Base-by-base conservation (phyloP, 2,329 filamentous ascomycete species). In the Bipolaris sorokiniana region DNA sequence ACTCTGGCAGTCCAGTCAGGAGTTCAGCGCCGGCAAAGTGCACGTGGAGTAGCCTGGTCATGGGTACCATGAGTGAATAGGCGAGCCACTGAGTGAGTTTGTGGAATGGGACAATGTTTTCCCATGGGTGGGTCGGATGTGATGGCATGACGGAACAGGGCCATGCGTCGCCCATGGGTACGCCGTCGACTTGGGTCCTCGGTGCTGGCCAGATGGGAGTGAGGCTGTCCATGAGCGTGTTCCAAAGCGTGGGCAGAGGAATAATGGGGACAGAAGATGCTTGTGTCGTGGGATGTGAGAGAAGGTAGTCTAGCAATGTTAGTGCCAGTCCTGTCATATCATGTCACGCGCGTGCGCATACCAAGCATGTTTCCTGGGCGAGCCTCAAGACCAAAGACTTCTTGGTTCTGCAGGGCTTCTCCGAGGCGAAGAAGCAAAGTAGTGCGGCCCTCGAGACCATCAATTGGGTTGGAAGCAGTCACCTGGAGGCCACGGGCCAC, bases 281-380 rank as follows among this genome's bases (percentile, higher is more conserved):
- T 72, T 94, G 89, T 5, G 94, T 97, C 2, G 91, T 89, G 1
- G 93, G 91, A 72, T 98, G 95, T 3, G 90, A 90, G 37, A 98
- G 85, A n/a, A 98, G 86, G 73, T 96, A 93, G 76, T 98, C 94
- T 93, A 67, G 31, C 5, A 6, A 23, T 37, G 62, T 66, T 54
- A 69, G 62, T 40, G 18, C 36, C 53, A 5, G 22, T 37, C 18
- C 9, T 31, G 16, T 20, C 16, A n/a, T 15, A 26, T 28, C 18
- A 37, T 10, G 13, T 28, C 13, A 38, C n/a, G 58, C 66, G 59
- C 69, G 68, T 51, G 7, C 45, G 59, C 53, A 37, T 82, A 95
- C 92, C 92, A 61, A 98, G 87, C 88, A 99, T 92, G 75, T 97
- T 96, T 66, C 95, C 95, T 10, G 95, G 95, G 56, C 95, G 85